Percentiles rank a stretch among this genome's conserved stretches.
phyloP scores from a whole-genome alignment of 2,329 filamentous ascomycete genomes.

The Epichloe amarillans region DNA sequence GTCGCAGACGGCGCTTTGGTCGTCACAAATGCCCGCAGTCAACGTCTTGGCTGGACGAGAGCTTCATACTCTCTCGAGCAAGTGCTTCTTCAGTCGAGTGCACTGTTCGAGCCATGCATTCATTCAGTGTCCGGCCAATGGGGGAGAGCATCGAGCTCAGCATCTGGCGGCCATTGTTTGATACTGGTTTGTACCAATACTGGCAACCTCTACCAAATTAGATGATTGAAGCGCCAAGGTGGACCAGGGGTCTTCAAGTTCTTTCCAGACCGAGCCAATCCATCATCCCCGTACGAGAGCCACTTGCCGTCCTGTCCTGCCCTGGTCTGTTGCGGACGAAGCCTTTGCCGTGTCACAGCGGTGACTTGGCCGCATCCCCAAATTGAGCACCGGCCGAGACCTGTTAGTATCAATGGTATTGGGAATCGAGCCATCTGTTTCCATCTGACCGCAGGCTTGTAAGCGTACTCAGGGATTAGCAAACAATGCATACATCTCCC shows the following conservation, averaged over 20 bases:
- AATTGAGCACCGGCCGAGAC: neutral
- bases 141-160: constrained; percentile 17
- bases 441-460: too few species aligned
- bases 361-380: neutral
- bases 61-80: neutral
- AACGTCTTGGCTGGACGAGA: neutral
- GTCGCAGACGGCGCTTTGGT: neutral
- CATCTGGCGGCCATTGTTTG: constrained; percentile 29
- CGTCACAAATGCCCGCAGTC: neutral
- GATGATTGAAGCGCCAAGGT: constrained; percentile 35
- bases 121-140: constrained; percentile 23
- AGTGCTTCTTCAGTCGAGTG: neutral
- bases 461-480: neutral
- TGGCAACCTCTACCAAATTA: constrained; percentile 28
- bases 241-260: constrained; percentile 21
- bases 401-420: neutral
- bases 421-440: neutral
- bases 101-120: neutral
- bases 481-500: neutral
- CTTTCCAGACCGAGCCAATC: constrained; percentile 7
- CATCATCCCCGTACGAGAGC: constrained; percentile 3
- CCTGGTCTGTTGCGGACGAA: neutral
- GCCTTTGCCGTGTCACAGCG: neutral
- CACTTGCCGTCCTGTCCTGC: neutral
- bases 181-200: neutral